These are phyloP conservation scores for Haematococcus sp. DNA, from an alignment of 139 green algal species.

Conservation along the genomic window DNA sequence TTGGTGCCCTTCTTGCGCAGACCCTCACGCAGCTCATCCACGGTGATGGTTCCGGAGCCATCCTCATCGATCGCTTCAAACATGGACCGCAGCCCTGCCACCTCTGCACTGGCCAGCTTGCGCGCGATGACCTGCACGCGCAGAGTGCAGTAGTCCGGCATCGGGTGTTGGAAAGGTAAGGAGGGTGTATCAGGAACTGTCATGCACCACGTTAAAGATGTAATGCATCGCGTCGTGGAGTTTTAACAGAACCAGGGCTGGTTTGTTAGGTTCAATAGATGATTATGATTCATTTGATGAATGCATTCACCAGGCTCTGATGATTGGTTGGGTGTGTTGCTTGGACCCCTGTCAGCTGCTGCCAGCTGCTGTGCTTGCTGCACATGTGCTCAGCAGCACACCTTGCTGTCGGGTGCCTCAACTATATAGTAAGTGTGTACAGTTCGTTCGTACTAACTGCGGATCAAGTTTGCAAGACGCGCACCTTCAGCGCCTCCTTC, in stretches of 20 bases:
- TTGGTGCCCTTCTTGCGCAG: slow-evolving; percentile 60
- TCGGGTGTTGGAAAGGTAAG: not conserved
- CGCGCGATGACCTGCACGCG: slow-evolving; percentile 28
- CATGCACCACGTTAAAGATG: not conserved
- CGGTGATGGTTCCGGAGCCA: slow-evolving; percentile 62
- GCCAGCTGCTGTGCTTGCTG: too few species aligned
- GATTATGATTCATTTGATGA: too few species aligned
- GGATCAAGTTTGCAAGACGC: not conserved
- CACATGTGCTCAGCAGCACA: too few species aligned
- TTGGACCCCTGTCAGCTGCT: too few species aligned
- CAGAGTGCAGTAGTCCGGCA: not conserved
- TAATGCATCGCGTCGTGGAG: not conserved
- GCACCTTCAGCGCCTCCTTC: slow-evolving; percentile 84
- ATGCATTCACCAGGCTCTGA: too few species aligned
- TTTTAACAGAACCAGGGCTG: too few species aligned
- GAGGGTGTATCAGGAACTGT: not conserved
- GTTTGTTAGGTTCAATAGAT: too few species aligned
- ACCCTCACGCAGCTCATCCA: slow-evolving; percentile 77
- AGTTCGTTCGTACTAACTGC: too few species aligned
- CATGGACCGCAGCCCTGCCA: slow-evolving; percentile 53
- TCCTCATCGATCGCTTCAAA: slow-evolving; percentile 64
- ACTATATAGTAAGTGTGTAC: too few species aligned
- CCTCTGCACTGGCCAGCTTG: slow-evolving; percentile 65
- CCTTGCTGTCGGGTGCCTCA: too few species aligned
- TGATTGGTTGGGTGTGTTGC: too few species aligned